Conservation (phyloP, 2,329 filamentous ascomycete genomes). For the Claviceps arundinis region DNA sequence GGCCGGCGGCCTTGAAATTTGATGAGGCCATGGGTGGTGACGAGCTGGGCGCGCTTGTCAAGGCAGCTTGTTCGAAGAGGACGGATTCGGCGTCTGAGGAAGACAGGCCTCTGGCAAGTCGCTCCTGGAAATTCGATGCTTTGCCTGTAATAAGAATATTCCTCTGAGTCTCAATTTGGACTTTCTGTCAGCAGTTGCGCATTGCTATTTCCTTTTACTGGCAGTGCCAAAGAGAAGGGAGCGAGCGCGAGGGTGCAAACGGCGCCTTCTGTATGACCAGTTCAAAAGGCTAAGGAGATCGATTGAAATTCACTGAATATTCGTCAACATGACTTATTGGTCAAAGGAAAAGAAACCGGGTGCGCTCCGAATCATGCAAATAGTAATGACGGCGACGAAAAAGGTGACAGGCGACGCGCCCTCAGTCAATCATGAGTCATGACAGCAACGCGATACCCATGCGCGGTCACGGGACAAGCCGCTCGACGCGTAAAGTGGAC, state of each 20-base stretch:
- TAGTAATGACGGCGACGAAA: not conserved
- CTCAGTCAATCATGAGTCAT: conserved; percentile 11
- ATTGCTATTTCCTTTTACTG: too few species aligned
- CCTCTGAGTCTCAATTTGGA: not conserved
- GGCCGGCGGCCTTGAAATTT: conserved; percentile 7
- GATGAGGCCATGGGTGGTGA: conserved; percentile 17
- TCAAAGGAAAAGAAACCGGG: too few species aligned
- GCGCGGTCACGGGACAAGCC: conserved; percentile 19
- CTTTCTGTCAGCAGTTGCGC: not conserved
- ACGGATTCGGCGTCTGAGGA: conserved; percentile 20
- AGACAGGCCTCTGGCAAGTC: conserved; percentile 16
- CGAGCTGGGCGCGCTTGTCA: conserved; percentile 25
- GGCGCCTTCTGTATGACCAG: too few species aligned
- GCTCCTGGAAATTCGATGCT: not conserved
- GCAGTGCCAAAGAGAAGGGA: too few species aligned
- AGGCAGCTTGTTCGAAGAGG: conserved; percentile 15
- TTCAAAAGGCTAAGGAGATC: too few species aligned
- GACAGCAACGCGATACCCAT: conserved; percentile 25
- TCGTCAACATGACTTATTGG: too few species aligned
- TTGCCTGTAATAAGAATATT: too few species aligned
- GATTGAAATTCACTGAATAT: too few species aligned
- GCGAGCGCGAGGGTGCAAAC: too few species aligned
- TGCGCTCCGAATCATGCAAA: too few species aligned
- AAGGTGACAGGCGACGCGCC: conserved; percentile 1
- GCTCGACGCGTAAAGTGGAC: conserved; percentile 3